Percentiles rank a stretch among this genome's conserved stretches.
These are phyloP conservation scores for Syzygium malaccense DNA, from an alignment of 441 rosid genomes.

Conservation along the genomic window DNA sequence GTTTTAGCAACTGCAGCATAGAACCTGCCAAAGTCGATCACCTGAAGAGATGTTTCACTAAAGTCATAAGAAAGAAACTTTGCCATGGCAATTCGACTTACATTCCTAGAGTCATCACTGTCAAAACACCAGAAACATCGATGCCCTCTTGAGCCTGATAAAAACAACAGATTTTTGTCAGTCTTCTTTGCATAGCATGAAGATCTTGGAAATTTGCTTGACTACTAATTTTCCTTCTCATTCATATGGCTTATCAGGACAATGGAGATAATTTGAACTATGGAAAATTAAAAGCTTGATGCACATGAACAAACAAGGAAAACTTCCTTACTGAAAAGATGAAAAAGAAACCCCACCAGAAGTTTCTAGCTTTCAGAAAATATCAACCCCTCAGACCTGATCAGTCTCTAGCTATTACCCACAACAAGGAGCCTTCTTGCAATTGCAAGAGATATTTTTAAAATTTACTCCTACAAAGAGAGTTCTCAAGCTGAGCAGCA, in stretches of 20 bases:
- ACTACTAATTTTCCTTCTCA: neutral
- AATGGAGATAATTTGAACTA: neutral
- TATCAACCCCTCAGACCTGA: neutral
- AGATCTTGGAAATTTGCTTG: neutral
- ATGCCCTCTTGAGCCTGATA: conserved; percentile 83
- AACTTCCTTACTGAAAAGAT: neutral
- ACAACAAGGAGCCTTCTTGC: neutral
- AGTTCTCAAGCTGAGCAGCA: neutral
- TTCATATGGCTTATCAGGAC: neutral
- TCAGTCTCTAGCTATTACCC: neutral
- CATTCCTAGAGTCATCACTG: conserved; percentile 97
- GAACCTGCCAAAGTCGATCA: conserved; percentile 52
- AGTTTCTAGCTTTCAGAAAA: neutral
- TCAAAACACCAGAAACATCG: conserved; percentile 81
- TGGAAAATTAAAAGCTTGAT: neutral
- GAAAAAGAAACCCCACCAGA: neutral
- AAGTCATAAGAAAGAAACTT: conserved; percentile 1
- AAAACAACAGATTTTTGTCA: conserved; percentile 14
- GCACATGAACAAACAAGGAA: neutral
- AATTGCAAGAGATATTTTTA: neutral
- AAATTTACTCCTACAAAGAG: neutral
- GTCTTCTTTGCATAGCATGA: neutral
- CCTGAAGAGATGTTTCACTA: conserved; percentile 4
- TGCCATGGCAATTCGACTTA: conserved; percentile 28
- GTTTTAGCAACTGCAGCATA: conserved; percentile 88